Base-by-base conservation (phyloP, 2,329 filamentous ascomycete species). In the Blastomyces percursus region DNA sequence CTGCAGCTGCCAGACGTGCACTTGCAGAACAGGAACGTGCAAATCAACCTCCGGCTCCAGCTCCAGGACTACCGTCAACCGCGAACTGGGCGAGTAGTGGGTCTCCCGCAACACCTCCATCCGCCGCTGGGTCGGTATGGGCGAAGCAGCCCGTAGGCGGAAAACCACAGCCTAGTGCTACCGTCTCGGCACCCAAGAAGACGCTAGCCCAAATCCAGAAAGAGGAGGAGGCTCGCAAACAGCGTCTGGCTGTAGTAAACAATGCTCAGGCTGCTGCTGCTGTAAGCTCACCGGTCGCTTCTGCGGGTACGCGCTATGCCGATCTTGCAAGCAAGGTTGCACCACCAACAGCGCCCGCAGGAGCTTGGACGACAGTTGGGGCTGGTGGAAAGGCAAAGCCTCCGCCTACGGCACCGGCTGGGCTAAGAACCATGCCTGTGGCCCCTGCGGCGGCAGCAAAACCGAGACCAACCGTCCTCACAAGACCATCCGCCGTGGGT, bases 181-280 rank as follows among this genome's bases (percentile, higher is more conserved):
- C 75, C 48, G 73, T 75, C 38, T 73, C 71, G 66, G 77, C 69
- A 73, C 78, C 77, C 12, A 94, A 95, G 80, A 96, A 96, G 83
- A 96, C 91, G 0, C 81, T 97, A 54, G 90, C 91, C 30, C 93
- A 97, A 68, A 97, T 99, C 64, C 94, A 97, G 74, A 92, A 92
- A 66, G 94, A 99, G 77, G 94, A 99, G 72, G 94, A 97, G 72
- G 82, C 83, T 21, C 87, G 90, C 67, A 99, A 99, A 81, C 86
- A 88, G 70, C 90, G 88, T 73, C 83, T 85, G 52, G 80, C 79
- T 42, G 79, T 76, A 0, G 76, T 73, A 11, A 72, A 77, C 4
- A 73, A 65, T 7, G 76, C 81, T 2, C 83, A 84, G 68, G 75
- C 79, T 30, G 78, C 75, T 32, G 75, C 73, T 48, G 70, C 27